Base-by-base conservation (phyloP, 345 rosid genomes). In the Limnanthes douglasii region DNA sequence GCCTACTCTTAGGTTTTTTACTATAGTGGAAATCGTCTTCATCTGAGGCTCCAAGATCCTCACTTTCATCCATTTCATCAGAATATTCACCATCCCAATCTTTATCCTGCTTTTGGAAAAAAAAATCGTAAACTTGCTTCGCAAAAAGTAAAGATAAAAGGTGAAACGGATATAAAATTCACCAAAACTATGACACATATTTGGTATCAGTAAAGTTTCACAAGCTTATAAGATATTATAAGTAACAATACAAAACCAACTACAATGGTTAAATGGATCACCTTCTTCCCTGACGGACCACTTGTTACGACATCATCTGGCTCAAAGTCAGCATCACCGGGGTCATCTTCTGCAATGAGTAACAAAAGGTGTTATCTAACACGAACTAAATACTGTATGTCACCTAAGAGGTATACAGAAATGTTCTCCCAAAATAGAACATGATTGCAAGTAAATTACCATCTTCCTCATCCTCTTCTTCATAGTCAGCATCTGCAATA, bases 311-410 rank as follows among this genome's bases (percentile, higher is more conserved):
- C 75, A 48, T 57, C 57, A 43, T 78, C 71, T 36, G 96, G 99
- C 61, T 85, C 94, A 60, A 92, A 92, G 54, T 92, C 99, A 12
- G 72, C 93, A 61, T 92, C 99, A 53, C 81, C 85, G 30, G 96
- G 96, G 69, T 92, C 99, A 71, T 92, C 99, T 57, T 64, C 96
- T 85, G 83, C n/a, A n/a, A n/a, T n/a, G n/a, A n/a, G n/a, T n/a
- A n/a, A n/a, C n/a, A 8, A 27, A 27, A 24, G 31, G 31, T 9
- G 11, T 9, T 27, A 9, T 13, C 12, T 13, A 27, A 27, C 11
- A 6, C 9, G 31, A 27, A 27, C 4, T 2, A 27, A 27, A 27
- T 6, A 27, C 9, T 10, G 9, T 27, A 6, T 3, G 31, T 9
- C n/a, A 32, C 36, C 17, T 3, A 32, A 32, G 16, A 32, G 16